These are phyloP conservation scores for Calonectria pteridis DNA, from an alignment of 2,329 filamentous ascomycete species.

Conservation along the genomic window DNA sequence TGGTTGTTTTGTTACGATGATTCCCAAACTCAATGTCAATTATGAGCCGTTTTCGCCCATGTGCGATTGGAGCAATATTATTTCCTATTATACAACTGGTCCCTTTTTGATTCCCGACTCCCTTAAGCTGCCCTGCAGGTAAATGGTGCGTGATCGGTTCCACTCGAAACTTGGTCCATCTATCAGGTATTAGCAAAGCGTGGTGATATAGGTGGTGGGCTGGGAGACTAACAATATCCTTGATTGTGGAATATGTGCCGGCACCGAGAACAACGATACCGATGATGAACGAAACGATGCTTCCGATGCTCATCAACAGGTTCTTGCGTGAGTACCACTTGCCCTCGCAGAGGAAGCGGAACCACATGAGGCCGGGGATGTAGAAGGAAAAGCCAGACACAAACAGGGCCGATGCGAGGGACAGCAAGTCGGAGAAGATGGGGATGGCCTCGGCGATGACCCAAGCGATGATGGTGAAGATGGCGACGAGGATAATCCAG, in stretches of 20 bases:
- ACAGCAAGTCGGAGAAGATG: slow-evolving; percentile 29
- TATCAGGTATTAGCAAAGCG: slow-evolving; percentile 4
- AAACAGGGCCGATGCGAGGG: slow-evolving; percentile 25
- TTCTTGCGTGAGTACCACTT: slow-evolving; percentile 28
- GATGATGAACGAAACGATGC: slow-evolving; percentile 22
- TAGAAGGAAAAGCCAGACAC: slow-evolving; percentile 29
- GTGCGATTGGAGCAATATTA: not conserved
- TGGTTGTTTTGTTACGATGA: not conserved
- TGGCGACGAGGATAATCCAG: slow-evolving; percentile 21
- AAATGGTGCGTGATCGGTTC: slow-evolving; percentile 21
- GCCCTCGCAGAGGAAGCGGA: slow-evolving; percentile 22
- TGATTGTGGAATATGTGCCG: slow-evolving; percentile 25
- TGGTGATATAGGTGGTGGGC: not conserved
- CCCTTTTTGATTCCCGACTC: not conserved
- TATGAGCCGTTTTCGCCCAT: not conserved
- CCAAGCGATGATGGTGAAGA: slow-evolving; percentile 28
- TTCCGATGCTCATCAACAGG: slow-evolving; percentile 20
- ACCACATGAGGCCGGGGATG: slow-evolving; percentile 26
- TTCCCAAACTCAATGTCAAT: not conserved
- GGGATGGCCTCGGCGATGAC: slow-evolving; percentile 28
- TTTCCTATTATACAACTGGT: not conserved
- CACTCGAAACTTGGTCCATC: slow-evolving; percentile 19
- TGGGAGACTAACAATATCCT: slow-evolving; percentile 23
- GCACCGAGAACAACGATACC: slow-evolving; percentile 22
- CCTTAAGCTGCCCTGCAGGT: slow-evolving; percentile 15